phyloP scores from a whole-genome alignment of 371 early-diverging fungal genomes.

The Blakeslea trispora region DNA sequence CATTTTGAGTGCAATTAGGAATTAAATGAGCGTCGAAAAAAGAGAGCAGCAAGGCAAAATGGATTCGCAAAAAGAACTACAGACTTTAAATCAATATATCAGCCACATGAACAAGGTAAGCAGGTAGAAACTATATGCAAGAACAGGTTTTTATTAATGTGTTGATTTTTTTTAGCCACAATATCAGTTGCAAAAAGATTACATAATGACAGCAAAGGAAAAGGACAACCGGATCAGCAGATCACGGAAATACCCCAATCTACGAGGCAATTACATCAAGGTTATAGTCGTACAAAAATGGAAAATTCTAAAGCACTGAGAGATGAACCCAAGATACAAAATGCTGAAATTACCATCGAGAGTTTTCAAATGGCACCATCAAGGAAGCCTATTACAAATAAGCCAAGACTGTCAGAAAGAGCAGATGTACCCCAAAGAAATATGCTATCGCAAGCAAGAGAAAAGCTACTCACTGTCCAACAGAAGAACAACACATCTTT shows the following conservation, averaged over 20 bases:
- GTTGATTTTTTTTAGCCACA: not conserved
- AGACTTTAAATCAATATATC: not conserved
- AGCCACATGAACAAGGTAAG: not conserved
- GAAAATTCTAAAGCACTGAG: not conserved
- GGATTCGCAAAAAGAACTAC: too few species aligned
- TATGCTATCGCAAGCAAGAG: slow-evolving; percentile 12
- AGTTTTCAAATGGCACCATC: not conserved
- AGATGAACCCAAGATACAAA: not conserved
- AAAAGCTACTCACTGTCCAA: slow-evolving; percentile 5
- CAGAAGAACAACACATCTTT: not conserved
- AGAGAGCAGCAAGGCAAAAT: slow-evolving; percentile 7
- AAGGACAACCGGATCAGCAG: too few species aligned
- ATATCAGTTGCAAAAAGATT: not conserved
- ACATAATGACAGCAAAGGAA: too few species aligned
- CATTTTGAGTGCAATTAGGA: slow-evolving; percentile 9
- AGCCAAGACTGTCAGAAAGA: not conserved
- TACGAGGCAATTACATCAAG: not conserved
- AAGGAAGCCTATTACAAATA: not conserved
- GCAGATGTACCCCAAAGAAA: not conserved
- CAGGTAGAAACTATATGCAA: too few species aligned
- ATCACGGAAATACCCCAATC: not conserved
- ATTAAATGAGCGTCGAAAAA: slow-evolving; percentile 18
- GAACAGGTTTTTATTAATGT: too few species aligned
- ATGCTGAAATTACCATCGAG: not conserved
- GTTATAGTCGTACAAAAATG: not conserved